Evolutionary conservation across 2,329 filamentous ascomycete genomes (phyloP).

Genomic region (Hawksworthiomyces lignivorus): DNA sequence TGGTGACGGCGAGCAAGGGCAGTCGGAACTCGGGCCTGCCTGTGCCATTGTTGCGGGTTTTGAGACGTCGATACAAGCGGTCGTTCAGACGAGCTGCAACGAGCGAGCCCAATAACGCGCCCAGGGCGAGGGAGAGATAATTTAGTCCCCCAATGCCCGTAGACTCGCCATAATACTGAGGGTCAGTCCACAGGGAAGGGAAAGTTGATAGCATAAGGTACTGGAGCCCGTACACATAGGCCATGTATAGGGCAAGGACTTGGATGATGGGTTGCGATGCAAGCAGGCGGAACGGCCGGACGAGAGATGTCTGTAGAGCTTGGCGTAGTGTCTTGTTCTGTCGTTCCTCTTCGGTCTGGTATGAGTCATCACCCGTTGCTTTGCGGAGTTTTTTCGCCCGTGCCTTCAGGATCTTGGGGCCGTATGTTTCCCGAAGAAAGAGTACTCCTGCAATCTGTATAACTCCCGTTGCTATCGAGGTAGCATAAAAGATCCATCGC

Average conservation of each 20-base stretch:
- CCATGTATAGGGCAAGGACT: constrained; percentile 39
- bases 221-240: constrained; percentile 38
- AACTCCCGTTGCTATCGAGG: constrained; percentile 48
- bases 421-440: constrained; percentile 40
- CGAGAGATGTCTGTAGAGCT: constrained; percentile 29
- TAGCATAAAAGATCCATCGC: constrained; percentile 64
- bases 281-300: constrained; percentile 43
- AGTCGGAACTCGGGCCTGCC: constrained; percentile 35
- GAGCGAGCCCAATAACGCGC: constrained; percentile 36
- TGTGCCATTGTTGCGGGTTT: constrained; percentile 26
- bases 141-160: constrained; percentile 28
- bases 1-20: constrained; percentile 33
- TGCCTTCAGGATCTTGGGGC: constrained; percentile 27
- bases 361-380: constrained; percentile 44
- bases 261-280: constrained; percentile 45
- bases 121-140: constrained; percentile 29
- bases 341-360: constrained; percentile 39
- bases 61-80: constrained; percentile 34
- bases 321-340: constrained; percentile 11
- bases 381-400: constrained; percentile 40
- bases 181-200: constrained; percentile 36
- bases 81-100: constrained; percentile 40
- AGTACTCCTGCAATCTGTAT: constrained; percentile 50
- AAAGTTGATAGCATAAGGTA: constrained; percentile 43
- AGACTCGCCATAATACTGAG: constrained; percentile 26